These are phyloP conservation scores for Botrytis squamosa DNA, from an alignment of 2,329 filamentous ascomycete species.

Conservation along the genomic window DNA sequence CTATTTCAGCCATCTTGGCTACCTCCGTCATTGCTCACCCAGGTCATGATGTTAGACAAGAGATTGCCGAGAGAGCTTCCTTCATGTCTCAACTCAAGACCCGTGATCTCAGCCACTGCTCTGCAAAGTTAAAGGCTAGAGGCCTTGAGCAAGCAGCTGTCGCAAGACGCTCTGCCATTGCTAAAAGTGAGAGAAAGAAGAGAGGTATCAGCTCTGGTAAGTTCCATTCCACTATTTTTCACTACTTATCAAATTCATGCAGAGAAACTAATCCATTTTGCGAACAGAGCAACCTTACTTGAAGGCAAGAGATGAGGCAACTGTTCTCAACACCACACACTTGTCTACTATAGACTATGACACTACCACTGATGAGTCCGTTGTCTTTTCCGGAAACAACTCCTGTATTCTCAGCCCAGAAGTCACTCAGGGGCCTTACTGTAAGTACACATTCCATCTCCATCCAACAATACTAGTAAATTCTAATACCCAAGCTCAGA, in stretches of 20 bases:
- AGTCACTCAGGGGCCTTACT: conserved; percentile 55
- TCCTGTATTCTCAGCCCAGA: conserved; percentile 54
- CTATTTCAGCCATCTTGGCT: background rate
- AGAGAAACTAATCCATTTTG: background rate
- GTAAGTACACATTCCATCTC: conserved; percentile 27
- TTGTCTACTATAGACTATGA: conserved; percentile 36
- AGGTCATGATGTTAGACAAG: conserved; percentile 41
- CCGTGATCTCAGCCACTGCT: conserved; percentile 42
- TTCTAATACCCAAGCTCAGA: conserved; percentile 29
- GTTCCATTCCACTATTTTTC: background rate
- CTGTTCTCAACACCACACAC: conserved; percentile 26
- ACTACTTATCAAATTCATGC: background rate
- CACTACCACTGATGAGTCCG: conserved; percentile 38
- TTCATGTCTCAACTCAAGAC: conserved; percentile 40
- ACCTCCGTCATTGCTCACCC: conserved; percentile 39
- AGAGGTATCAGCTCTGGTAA: conserved; percentile 26
- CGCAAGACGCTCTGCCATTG: conserved; percentile 40
- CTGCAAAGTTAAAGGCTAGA: conserved; percentile 42
- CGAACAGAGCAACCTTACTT: background rate
- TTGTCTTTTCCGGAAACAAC: conserved; percentile 45
- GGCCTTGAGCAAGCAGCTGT: conserved; percentile 40
- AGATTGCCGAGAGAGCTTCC: conserved; percentile 40
- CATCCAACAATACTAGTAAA: background rate
- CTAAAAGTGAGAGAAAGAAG: conserved; percentile 40
- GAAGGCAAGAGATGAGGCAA: conserved; percentile 26